Evolutionary conservation across 164 flowering plant species (phyloP), one percentile per base, ranked within the genome.

Genomic region (Dillenia turbinata): DNA sequence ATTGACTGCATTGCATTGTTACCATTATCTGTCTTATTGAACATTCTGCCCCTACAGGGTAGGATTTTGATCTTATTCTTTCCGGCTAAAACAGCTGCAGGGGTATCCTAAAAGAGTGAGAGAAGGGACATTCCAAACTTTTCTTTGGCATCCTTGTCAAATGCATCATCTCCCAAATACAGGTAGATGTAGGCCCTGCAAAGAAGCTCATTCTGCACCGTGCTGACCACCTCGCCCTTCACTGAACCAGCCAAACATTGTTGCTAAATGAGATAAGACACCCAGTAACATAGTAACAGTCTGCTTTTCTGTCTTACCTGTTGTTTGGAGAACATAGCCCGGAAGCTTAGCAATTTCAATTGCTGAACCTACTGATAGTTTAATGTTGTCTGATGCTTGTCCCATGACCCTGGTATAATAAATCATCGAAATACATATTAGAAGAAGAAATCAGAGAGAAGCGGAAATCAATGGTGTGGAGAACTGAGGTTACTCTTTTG

Each of bases 101-200:
- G 33, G 0, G 33, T 26, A 5, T 26, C 33, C 33, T 68, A 79
- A 80, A 82, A 76, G 44, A 77, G 85, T 15, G 85, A 71, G 40
- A 82, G 77, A 49, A 83, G 59, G 47, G 78, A 80, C 58, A 50
- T 70, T 60, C 86, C 89, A 54, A 81, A 79, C 62, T 77, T 83
- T 14, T 86, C 89, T 67, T 73, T 83, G 40, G 87, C 86, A 12
- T 79, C 86, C 69, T 79, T 79, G 74, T 84, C 87, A 47, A 81
- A 67, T 13, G 79, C 67, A 64, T 83, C 82, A 17, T 86, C 87
- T 55, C 92, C 87, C 69, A 86, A 64, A 65, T 84, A 86, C 84
- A 78, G 49, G 60, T 81, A 52, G 49, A 75, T 53, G 67, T 67
- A 84, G 46, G 87, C 87, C 72, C 88, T 77, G 85, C 85, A 84